Base-by-base conservation (phyloP, 345 rosid species). In the Salix caprea region DNA sequence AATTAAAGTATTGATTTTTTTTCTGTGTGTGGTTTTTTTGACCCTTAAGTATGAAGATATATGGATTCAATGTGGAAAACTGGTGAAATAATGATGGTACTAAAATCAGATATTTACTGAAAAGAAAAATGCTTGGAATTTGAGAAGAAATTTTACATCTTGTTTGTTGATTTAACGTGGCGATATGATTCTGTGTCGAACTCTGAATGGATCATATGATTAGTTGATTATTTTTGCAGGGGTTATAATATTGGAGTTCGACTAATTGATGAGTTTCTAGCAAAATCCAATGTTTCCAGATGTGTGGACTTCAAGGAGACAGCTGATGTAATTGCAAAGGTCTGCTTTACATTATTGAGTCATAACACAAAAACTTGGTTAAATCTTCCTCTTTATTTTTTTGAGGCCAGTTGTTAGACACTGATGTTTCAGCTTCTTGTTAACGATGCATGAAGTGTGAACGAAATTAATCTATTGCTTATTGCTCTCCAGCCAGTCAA, bases 221-320 rank as follows among this genome's bases (percentile, higher is more conserved):
- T 70, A 72, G 15, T 18, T 71, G 13, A 52, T 67, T 75, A 4
- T 71, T 68, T 24, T 72, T 87, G 80, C 86, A 93, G 96, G 98
- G 99, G 99, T 64, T 91, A 91, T 80, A 95, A 91, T 67, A 93
- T 93, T 76, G 97, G 98, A 61, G 88, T 91, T 74, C 83, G 96
- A 69, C 83, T 91, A 76, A 86, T 93, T 80, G 98, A 95, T 77
- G 97, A 95, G 86, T 93, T 93, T 80, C 84, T 95, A 39, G 98
- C 98, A 56, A 95, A 91, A 84, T 92, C 99, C 56, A 91, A 91
- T 80, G 89, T 93, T 65, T 83, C 92, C 76, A 91, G 97, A 86
- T 93, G 98, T 46, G 89, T 90, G 21, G 94, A 95, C 87, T 95
- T 95, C 76, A 93, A 81, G 84, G 98, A 93, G 88, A 95, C 98